A percentile compares a stretch with the other conserved stretches of the same genome.
Evolutionary conservation across 1,284 basidiomycete species (phyloP).

Genomic region (Sanghuangporus sanghuang): DNA sequence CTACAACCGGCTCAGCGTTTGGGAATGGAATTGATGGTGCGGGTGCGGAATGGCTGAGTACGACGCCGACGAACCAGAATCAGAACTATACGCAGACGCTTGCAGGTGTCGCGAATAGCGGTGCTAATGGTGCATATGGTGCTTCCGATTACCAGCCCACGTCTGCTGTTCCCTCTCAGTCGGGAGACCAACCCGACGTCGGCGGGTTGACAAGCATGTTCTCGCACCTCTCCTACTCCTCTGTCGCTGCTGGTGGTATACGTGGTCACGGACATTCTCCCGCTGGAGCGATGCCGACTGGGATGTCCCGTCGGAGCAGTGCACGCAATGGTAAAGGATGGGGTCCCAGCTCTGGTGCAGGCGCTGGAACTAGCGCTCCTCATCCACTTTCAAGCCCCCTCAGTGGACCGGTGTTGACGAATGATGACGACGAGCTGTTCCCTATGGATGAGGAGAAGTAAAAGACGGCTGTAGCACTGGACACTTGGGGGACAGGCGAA

Average conservation of each 20-base stretch:
- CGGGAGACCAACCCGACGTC: conserved; percentile 11
- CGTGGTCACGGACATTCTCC: conserved; percentile 25
- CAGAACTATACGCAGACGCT: no score
- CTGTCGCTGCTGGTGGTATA: conserved; percentile 29
- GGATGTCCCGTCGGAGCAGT: conserved; percentile 10
- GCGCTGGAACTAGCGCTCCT: not conserved
- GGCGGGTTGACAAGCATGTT: conserved; percentile 43
- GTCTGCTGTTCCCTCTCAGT: no score
- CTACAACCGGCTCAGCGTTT: not conserved
- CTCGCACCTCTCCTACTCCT: conserved; percentile 43
- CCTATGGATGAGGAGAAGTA: conserved; percentile 44
- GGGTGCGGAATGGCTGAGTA: not conserved
- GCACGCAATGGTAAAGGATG: conserved; percentile 4
- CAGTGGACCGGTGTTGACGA: conserved; percentile 50
- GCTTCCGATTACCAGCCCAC: no score
- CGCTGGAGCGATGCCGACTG: conserved; percentile 29
- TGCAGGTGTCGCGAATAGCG: no score
- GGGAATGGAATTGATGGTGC: not conserved
- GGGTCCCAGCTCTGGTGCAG: conserved; percentile 4
- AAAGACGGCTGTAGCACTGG: not conserved
- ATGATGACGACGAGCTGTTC: conserved; percentile 65
- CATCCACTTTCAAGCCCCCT: conserved; percentile 39
- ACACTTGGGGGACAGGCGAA: no score
- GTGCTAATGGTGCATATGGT: no score
- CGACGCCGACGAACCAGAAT: conserved; percentile 1